Base-by-base conservation (phyloP, 1,284 basidiomycete species). In the Cutaneotrichosporon cavernicola region DNA sequence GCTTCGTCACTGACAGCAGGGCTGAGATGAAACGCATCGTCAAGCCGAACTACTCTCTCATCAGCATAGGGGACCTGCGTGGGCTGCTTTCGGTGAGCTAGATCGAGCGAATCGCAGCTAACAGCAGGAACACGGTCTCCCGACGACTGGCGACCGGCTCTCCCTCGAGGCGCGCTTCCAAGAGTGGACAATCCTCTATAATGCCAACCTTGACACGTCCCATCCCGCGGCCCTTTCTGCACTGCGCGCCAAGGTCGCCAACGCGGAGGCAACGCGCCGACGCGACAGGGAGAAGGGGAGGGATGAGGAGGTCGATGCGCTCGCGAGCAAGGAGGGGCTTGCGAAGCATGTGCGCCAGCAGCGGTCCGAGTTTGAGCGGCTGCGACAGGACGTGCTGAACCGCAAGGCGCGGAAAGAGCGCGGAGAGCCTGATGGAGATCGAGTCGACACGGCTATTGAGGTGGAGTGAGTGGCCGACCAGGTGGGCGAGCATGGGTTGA, bases 101-200 rank as follows among this genome's bases (percentile, higher is more conserved):
- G 6, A 22, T 53, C 16, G 9, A 14, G 5, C 8, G 1, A 32
- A 13, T 1, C 4, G 5, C 1, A 26, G 55, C 61, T 67, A 53
- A 61, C 52, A 9, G 16, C 63, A 79, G 72, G 71, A 74, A 51
- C 70, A 80, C 63, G 72, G 72, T 0, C 67, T 80, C 2, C 65
- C 75, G 3, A 77, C 76, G 0, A 60, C 65, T 1, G 80, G 80
- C 31, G 80, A 81, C 61, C 76, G 76, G 46, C 36, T 61, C 0
- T 47, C 68, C 0, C 72, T 81, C 18, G 67, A 72, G 31, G 46
- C 66, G 5, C 72, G 80, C 7, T 65, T 79, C 8, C 76, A 78
- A 64, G 72, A 80, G 60, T 81, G 78, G 78, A 80, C 77, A 13
- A 70, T 79, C 18, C 68, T 80, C 30, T 79, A 67, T 71, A 81